phyloP scores from a whole-genome alignment of 2,329 filamentous ascomycete species.

The Scedosporium apiospermum region DNA sequence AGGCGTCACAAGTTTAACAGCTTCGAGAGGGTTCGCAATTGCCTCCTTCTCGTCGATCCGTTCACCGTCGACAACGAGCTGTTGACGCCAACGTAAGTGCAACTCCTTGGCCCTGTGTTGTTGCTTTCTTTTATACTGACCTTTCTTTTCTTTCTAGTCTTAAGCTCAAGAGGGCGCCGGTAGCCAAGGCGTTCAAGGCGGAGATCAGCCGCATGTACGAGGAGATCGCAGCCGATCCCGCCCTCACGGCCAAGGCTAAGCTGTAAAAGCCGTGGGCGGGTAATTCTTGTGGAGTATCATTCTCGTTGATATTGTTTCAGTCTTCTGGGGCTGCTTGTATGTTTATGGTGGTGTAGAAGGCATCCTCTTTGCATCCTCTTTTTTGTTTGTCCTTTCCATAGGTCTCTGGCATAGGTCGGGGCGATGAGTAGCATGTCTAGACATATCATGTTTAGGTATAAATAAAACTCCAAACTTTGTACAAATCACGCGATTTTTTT shows the following conservation, averaged over 20 bases:
- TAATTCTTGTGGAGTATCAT: neutral
- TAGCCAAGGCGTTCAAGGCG: slow-evolving; percentile 39
- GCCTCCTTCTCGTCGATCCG: slow-evolving; percentile 71
- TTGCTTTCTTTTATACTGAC: slow-evolving; percentile 11
- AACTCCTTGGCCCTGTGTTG: neutral
- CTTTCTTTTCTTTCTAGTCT: slow-evolving; percentile 27
- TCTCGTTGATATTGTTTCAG: neutral
- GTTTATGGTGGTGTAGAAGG: neutral
- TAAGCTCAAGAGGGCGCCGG: slow-evolving; percentile 51
- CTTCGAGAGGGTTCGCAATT: slow-evolving; percentile 73
- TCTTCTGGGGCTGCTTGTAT: neutral
- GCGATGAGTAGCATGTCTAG: neutral
- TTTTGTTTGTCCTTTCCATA: neutral
- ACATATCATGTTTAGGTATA: neutral
- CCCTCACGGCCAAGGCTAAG: slow-evolving; percentile 30
- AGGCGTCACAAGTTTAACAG: slow-evolving; percentile 83
- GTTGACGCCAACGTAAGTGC: slow-evolving; percentile 73
- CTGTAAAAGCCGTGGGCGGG: slow-evolving; percentile 22
- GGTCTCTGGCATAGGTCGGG: neutral
- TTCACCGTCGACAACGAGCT: slow-evolving; percentile 92
- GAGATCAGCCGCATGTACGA: slow-evolving; percentile 49
- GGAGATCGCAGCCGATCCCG: slow-evolving; percentile 33
- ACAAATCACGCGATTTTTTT: no score
- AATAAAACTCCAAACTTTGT: neutral
- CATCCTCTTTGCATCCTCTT: no score